Evolutionary conservation across 371 early-diverging fungal genomes (phyloP).

Genomic region (Syncephalastrum contaminatum): DNA sequence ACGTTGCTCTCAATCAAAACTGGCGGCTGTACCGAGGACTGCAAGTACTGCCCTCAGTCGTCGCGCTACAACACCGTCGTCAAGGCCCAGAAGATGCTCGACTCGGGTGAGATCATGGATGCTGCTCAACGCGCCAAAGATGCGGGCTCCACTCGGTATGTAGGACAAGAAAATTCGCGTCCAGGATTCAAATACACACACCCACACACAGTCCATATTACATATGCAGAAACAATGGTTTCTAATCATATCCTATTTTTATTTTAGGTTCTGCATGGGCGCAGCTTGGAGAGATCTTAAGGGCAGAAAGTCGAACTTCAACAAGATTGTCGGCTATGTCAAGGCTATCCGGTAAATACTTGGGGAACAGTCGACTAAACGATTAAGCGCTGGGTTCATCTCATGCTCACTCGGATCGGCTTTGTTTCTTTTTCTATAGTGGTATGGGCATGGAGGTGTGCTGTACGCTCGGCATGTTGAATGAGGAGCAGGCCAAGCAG

Average conservation of each 20-base stretch:
- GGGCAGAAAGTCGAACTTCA: constrained; percentile 85
- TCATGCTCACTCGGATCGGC: not conserved
- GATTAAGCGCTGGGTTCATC: not conserved
- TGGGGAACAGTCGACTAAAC: constrained; percentile 1
- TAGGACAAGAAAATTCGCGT: constrained; percentile 6
- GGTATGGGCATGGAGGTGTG: constrained; percentile 92
- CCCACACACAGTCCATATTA: not conserved
- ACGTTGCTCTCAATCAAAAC: constrained; percentile 85
- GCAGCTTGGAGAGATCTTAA: constrained; percentile 87
- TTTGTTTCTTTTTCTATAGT: constrained; percentile 29
- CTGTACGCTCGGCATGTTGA: constrained; percentile 87
- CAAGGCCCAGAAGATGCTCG: constrained; percentile 74
- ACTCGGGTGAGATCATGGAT: constrained; percentile 68
- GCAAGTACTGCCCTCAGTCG: constrained; percentile 86
- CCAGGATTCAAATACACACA: not conserved
- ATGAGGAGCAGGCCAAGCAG: constrained; percentile 71
- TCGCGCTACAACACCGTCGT: constrained; percentile 74
- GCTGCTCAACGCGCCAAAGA: constrained; percentile 82
- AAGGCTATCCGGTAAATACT: constrained; percentile 72
- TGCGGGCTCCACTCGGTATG: constrained; percentile 71
- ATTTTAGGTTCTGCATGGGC: constrained; percentile 75
- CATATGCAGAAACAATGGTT: not conserved
- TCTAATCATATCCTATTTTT: constrained; percentile 10
- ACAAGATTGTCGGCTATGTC: constrained; percentile 74
- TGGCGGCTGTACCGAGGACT: constrained; percentile 89